Evolutionary conservation across 257 asterid species (phyloP).

Genomic region (Solanum chilense): DNA sequence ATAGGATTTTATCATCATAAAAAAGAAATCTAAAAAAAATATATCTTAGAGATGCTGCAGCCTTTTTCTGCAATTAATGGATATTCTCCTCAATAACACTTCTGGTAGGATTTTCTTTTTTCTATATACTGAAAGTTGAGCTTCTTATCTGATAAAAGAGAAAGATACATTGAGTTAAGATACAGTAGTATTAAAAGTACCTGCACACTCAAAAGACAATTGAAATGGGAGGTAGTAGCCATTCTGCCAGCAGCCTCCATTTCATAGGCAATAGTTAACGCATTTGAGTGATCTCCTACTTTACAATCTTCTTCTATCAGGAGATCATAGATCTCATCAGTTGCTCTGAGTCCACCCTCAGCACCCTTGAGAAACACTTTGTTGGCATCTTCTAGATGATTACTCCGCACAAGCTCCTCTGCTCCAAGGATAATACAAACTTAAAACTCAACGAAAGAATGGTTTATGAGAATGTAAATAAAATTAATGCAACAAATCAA

Average conservation of each 20-base stretch:
- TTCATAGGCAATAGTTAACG: slow-evolving; percentile 92
- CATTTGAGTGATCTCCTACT: slow-evolving; percentile 94
- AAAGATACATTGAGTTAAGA: background rate
- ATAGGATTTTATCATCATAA: background rate
- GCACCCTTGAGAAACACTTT: slow-evolving; percentile 89
- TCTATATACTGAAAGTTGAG: background rate
- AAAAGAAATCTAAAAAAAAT: background rate
- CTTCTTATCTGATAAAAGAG: background rate
- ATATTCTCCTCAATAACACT: background rate
- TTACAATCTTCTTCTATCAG: slow-evolving; percentile 86
- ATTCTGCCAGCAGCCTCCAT: slow-evolving; percentile 99
- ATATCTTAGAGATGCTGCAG: background rate
- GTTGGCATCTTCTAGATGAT: slow-evolving; percentile 87
- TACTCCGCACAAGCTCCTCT: slow-evolving; percentile 89
- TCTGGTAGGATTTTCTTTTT: background rate
- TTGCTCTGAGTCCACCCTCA: slow-evolving; percentile 90
- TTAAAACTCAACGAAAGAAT: slow-evolving; percentile 5
- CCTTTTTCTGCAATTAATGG: background rate
- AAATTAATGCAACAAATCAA: slow-evolving; percentile 9
- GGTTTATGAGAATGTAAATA: background rate
- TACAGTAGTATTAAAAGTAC: slow-evolving; percentile 23
- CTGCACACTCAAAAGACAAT: slow-evolving; percentile 95
- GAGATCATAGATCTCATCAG: slow-evolving; percentile 91
- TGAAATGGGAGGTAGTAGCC: slow-evolving; percentile 97
- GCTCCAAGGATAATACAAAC: slow-evolving; percentile 18